Percentiles rank a stretch among this genome's conserved stretches.
Conservation (phyloP, 2,329 filamentous ascomycete species). For the Chrysoporthe puriensis region DNA sequence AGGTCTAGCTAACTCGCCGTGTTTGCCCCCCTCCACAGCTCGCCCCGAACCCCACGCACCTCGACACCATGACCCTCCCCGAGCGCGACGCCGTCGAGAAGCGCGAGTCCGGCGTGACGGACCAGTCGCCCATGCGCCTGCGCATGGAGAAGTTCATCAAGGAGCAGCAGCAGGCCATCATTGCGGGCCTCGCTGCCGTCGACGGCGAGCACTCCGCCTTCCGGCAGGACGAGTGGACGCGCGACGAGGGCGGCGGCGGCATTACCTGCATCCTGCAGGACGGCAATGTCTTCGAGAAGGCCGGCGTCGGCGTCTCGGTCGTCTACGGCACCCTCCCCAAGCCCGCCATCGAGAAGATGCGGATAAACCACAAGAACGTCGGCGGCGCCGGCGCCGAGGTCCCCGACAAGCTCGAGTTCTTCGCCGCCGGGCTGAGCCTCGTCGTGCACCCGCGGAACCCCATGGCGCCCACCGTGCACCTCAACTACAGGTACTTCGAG, state of each 20-base stretch:
- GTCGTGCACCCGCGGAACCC: conserved; percentile 94
- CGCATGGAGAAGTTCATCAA: conserved; percentile 98
- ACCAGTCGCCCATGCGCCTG: conserved; percentile 89
- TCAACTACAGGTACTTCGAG: conserved; percentile 99
- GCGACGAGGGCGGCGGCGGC: conserved; percentile 87
- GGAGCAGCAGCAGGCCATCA: conserved; percentile 86
- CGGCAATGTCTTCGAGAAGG: conserved; percentile 97
- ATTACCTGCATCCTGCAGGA: conserved; percentile 95
- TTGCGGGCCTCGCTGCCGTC: conserved; percentile 78
- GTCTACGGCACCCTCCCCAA: conserved; percentile 91
- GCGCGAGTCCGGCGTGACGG: conserved; percentile 73
- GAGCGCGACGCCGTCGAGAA: conserved; percentile 83
- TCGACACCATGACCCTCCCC: conserved; percentile 74
- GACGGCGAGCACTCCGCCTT: conserved; percentile 75
- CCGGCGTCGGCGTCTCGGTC: conserved; percentile 90
- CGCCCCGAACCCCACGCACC: conserved; percentile 45
- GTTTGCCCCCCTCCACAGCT: conserved; percentile 40
- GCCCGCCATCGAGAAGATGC: conserved; percentile 89
- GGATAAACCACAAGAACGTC: conserved; percentile 90
- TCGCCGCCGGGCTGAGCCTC: conserved; percentile 89
- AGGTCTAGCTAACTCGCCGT: not conserved
- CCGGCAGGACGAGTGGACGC: conserved; percentile 81
- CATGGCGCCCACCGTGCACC: conserved; percentile 94
- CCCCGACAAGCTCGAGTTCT: conserved; percentile 86
- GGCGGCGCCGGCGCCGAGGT: conserved; percentile 62